Conservation (phyloP, 306 rosid species). For the Fragaria nilgerrensis region DNA sequence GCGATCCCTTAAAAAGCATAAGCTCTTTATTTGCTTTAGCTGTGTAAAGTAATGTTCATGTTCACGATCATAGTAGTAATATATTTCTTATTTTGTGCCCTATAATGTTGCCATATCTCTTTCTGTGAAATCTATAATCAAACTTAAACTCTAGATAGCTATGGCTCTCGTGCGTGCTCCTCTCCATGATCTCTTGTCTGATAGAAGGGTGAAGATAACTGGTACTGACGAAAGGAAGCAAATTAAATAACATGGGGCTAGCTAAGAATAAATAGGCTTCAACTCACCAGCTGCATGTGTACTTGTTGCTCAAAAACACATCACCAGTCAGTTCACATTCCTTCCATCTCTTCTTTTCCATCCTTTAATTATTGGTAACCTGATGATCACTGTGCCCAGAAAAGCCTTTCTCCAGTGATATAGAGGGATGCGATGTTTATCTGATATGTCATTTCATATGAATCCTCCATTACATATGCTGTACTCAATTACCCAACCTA, state of each 20-base stretch:
- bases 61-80: background rate
- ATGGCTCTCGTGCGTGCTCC: conserved; percentile 22
- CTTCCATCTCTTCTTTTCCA: background rate
- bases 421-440: background rate
- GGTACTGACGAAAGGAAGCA: conserved; percentile 17
- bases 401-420: background rate
- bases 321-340: background rate
- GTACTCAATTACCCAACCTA: background rate
- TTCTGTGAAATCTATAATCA: conserved; percentile 3
- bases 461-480: background rate
- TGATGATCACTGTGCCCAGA: background rate
- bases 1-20: conserved; percentile 17
- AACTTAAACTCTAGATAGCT: conserved; percentile 8
- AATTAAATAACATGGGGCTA: background rate
- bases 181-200: conserved; percentile 32
- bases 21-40: conserved; percentile 23
- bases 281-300: background rate
- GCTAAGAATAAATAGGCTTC: background rate
- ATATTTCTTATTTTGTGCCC: conserved; percentile 14
- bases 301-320: background rate
- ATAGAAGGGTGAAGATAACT: conserved; percentile 36
- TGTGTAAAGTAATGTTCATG: conserved; percentile 9
- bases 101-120: conserved; percentile 29
- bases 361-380: background rate
- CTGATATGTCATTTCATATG: background rate